A percentile compares a stretch with the other conserved stretches of the same genome.
Evolutionary conservation across 345 rosid species (phyloP).

Genomic region (Moringa oleifera): DNA sequence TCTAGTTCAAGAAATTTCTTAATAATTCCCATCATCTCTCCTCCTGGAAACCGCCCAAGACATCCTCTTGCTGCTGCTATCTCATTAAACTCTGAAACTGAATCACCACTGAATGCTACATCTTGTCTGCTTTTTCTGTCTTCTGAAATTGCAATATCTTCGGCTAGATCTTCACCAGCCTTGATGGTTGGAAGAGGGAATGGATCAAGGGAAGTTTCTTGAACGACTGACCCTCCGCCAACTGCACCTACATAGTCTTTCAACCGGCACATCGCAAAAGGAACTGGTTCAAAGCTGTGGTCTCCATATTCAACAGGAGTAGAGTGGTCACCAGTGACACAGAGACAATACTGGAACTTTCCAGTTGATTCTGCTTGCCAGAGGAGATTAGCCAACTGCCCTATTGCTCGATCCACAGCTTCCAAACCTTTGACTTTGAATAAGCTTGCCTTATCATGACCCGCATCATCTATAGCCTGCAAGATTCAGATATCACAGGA

Average conservation of each 20-base stretch:
- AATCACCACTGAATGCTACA: slow-evolving; percentile 53
- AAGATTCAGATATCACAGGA: slow-evolving; percentile 10
- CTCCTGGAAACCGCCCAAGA: slow-evolving; percentile 91
- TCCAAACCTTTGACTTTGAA: slow-evolving; percentile 82
- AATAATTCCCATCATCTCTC: slow-evolving; percentile 73
- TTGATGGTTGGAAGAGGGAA: slow-evolving; percentile 69
- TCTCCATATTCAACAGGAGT: slow-evolving; percentile 97
- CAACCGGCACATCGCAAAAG: slow-evolving; percentile 65
- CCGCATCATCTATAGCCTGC: slow-evolving; percentile 97
- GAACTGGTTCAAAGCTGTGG: slow-evolving; percentile 94
- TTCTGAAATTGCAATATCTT: slow-evolving; percentile 12
- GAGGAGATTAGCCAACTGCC: slow-evolving; percentile 79
- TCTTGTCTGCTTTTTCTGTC: slow-evolving; percentile 20
- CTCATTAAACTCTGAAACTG: slow-evolving; percentile 68
- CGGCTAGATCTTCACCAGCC: slow-evolving; percentile 37
- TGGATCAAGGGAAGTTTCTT: slow-evolving; percentile 61
- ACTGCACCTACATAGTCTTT: slow-evolving; percentile 63
- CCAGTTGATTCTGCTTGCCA: slow-evolving; percentile 68
- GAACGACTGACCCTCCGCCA: slow-evolving; percentile 60
- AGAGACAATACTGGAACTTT: slow-evolving; percentile 57
- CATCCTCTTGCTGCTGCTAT: slow-evolving; percentile 87
- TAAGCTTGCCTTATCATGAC: slow-evolving; percentile 86
- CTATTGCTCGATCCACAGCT: slow-evolving; percentile 76
- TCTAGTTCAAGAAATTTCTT: slow-evolving; percentile 40
- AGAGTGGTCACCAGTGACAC: slow-evolving; percentile 93